Evolutionary conservation across 441 rosid genomes (phyloP).

Genomic region (Jatropha multifida): DNA sequence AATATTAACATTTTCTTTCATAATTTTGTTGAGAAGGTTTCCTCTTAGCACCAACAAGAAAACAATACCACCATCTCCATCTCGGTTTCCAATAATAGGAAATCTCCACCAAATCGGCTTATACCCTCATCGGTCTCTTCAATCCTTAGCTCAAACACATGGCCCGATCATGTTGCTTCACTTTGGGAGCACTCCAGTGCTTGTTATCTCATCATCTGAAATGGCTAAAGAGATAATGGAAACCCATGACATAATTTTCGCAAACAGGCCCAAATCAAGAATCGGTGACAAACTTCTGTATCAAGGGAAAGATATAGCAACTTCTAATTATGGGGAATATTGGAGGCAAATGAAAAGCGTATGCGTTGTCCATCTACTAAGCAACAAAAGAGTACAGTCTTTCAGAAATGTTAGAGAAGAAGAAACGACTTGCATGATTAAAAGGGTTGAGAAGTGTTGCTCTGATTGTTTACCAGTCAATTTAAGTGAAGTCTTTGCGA

Average conservation of each 20-base stretch:
- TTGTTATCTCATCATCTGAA: constrained; percentile 37
- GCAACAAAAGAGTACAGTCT: constrained; percentile 32
- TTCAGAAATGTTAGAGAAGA: constrained; percentile 38
- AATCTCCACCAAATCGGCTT: constrained; percentile 28
- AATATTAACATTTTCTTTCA: not conserved
- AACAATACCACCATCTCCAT: constrained; percentile 24
- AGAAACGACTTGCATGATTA: constrained; percentile 20
- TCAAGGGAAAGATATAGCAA: constrained; percentile 28
- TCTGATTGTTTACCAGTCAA: constrained; percentile 13
- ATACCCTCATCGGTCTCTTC: constrained; percentile 33
- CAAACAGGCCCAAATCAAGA: constrained; percentile 27
- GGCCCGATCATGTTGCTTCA: constrained; percentile 49
- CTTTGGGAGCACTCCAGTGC: constrained; percentile 30
- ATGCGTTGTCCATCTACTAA: constrained; percentile 40
- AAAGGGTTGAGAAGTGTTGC: constrained; percentile 7
- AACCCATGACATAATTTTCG: constrained; percentile 43
- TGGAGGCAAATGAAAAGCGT: constrained; percentile 49
- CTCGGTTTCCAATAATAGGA: constrained; percentile 25
- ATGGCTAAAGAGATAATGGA: constrained; percentile 37
- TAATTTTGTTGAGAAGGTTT: not conserved
- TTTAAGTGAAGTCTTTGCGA: constrained; percentile 26
- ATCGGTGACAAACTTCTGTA: constrained; percentile 28
- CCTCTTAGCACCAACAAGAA: not conserved
- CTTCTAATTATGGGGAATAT: constrained; percentile 42
- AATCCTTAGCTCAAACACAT: constrained; percentile 28